These are phyloP conservation scores for Crepidotus variabilis DNA, from an alignment of 768 basidiomycete species.

Conservation along the genomic window DNA sequence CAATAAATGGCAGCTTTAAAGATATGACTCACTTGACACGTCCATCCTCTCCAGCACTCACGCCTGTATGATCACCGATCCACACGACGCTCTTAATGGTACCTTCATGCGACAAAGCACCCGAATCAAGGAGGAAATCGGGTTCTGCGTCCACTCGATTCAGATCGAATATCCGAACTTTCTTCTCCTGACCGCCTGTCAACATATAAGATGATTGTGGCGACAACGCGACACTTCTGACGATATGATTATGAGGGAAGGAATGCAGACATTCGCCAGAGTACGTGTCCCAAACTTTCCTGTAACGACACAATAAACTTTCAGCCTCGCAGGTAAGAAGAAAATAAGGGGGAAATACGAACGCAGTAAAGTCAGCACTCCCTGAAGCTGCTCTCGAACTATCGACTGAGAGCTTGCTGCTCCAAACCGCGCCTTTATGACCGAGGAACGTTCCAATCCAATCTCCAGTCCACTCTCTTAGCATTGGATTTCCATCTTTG, in stretches of 20 bases:
- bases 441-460: slow-evolving; percentile 95
- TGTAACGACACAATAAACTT: slow-evolving; percentile 28
- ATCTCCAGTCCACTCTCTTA: slow-evolving; percentile 96
- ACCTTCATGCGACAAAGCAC: slow-evolving; percentile 74
- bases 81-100: slow-evolving; percentile 92
- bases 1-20: neutral
- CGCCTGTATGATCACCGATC: slow-evolving; percentile 84
- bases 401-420: slow-evolving; percentile 86
- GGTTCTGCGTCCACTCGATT: slow-evolving; percentile 83
- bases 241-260: slow-evolving; percentile 98
- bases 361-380: slow-evolving; percentile 98
- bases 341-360: slow-evolving; percentile 26
- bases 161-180: slow-evolving; percentile 92
- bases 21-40: slow-evolving; percentile 65
- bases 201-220: slow-evolving; percentile 66
- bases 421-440: slow-evolving; percentile 96
- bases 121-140: slow-evolving; percentile 65
- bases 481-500: slow-evolving; percentile 98
- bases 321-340: slow-evolving; percentile 4
- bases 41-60: slow-evolving; percentile 91
- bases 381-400: slow-evolving; percentile 85
- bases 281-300: slow-evolving; percentile 96
- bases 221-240: slow-evolving; percentile 89
- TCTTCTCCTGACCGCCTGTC: slow-evolving; percentile 97
- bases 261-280: slow-evolving; percentile 85